Evolutionary conservation across 2,329 filamentous ascomycete species (phyloP), one percentile per base, ranked within the genome.

Genomic region (Fusarium nygamai): DNA sequence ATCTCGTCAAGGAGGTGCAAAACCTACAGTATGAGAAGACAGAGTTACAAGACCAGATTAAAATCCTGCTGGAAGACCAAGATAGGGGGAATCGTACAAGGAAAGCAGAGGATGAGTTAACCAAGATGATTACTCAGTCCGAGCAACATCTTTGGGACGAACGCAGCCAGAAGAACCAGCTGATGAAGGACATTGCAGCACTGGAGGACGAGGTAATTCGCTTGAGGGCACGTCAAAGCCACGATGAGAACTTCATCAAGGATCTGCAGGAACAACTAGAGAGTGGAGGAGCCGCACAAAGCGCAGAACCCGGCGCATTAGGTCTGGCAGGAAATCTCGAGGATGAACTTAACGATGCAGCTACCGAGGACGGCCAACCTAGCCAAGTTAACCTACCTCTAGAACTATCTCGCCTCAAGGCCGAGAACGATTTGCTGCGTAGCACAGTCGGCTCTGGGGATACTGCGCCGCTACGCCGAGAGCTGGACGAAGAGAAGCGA

Each of bases 221-320:
- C n/a, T 76, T 88, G 22, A 83, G 85, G 47, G 84, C 85, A 51
- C 86, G 87, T 71, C 82, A 85, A 71, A 82, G 79, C 75, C 83
- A 85, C 43, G 86, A 89, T 75, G 89, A 91, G 76, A 85, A 84
- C 58, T 86, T 87, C 58, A 88, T 91, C 63, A 84, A 84, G 60
- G 89, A 92, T 46, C 85, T 92, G 24, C 88, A 92, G 76, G 90
- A 92, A 76, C 88, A 90, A 76, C 76, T 90, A 38, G 84, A 86
- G 56, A 80, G 84, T 22, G 81, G 79, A n/a, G 80, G 59, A 36
- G 64, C 67, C 22, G 34, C 75, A 34, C 76, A 79, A 41, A 76
- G 68, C 19, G 75, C 71, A 46, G 61, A 50, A 22, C 39, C 76
- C 29, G 72, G 73, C 34, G 61, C 64, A 14, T 61, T 77, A 33